Percentiles rank a stretch among this genome's conserved stretches.
Conservation (phyloP, 2,329 filamentous ascomycete species). For the Seiridium unicorne region DNA sequence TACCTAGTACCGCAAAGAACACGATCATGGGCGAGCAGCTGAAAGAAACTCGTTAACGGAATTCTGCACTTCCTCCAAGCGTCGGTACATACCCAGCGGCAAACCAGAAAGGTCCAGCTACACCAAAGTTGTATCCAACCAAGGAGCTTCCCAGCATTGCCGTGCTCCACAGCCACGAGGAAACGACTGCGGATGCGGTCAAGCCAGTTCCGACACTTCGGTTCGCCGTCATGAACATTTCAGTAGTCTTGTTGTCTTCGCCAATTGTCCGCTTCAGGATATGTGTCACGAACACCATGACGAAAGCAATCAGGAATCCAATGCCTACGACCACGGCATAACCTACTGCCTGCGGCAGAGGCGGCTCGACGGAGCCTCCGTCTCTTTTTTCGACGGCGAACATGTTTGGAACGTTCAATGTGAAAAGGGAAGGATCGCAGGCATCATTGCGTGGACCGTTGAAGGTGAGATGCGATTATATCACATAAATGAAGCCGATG, state of each 20-base stretch:
- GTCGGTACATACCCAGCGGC: conserved; percentile 39
- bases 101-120: conserved; percentile 57
- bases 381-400: neutral
- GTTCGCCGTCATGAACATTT: conserved; percentile 57
- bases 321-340: conserved; percentile 29
- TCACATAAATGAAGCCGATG: too few relatives aligned
- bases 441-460: too few relatives aligned
- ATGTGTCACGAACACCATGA: conserved; percentile 45
- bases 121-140: conserved; percentile 52
- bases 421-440: too few relatives aligned
- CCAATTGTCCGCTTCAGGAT: conserved; percentile 46
- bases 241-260: conserved; percentile 51
- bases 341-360: conserved; percentile 13
- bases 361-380: conserved; percentile 8
- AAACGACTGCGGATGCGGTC: conserved; percentile 52
- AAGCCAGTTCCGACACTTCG: conserved; percentile 48
- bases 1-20: conserved; percentile 50
- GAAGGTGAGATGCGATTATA: too few relatives aligned
- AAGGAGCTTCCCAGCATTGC: conserved; percentile 48
- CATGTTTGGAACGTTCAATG: neutral
- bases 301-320: conserved; percentile 32
- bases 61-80: neutral
- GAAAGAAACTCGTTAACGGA: neutral
- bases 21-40: conserved; percentile 53
- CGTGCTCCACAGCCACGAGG: conserved; percentile 54